Evolutionary conservation across 73 alveolate species (phyloP).

Genomic region (Paramecium primaurelia): DNA sequence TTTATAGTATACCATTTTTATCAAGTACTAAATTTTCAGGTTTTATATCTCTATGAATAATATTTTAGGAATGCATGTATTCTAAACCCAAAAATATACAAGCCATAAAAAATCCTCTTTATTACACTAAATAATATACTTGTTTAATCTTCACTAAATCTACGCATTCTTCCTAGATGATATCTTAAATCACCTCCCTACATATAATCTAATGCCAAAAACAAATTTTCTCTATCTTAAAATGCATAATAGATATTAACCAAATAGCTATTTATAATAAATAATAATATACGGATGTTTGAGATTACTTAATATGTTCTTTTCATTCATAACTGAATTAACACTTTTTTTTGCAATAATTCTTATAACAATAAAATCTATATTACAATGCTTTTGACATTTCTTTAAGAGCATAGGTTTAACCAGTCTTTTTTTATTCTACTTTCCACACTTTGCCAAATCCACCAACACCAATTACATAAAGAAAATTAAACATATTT

Average conservation of each 20-base stretch:
- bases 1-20: constrained; percentile 40
- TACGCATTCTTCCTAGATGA: constrained; percentile 76
- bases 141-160: constrained; percentile 88
- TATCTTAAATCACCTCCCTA: constrained; percentile 94
- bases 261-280: constrained; percentile 58
- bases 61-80: constrained; percentile 66
- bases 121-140: constrained; percentile 49
- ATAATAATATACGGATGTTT: constrained; percentile 51
- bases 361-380: neutral
- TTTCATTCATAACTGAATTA: constrained; percentile 51
- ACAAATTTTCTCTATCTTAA: constrained; percentile 86
- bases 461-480: constrained; percentile 80
- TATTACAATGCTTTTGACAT: constrained; percentile 62
- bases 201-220: constrained; percentile 82
- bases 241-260: constrained; percentile 92
- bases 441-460: constrained; percentile 87
- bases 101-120: constrained; percentile 70
- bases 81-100: constrained; percentile 71
- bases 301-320: constrained; percentile 17
- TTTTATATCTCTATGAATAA: constrained; percentile 79
- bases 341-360: constrained; percentile 52
- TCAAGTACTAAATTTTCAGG: constrained; percentile 83
- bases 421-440: constrained; percentile 65
- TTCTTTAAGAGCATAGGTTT: constrained; percentile 77
- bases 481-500: constrained; percentile 68